These are phyloP conservation scores for Didymosphaeria variabile DNA, from an alignment of 2,329 filamentous ascomycete genomes.

Conservation along the genomic window DNA sequence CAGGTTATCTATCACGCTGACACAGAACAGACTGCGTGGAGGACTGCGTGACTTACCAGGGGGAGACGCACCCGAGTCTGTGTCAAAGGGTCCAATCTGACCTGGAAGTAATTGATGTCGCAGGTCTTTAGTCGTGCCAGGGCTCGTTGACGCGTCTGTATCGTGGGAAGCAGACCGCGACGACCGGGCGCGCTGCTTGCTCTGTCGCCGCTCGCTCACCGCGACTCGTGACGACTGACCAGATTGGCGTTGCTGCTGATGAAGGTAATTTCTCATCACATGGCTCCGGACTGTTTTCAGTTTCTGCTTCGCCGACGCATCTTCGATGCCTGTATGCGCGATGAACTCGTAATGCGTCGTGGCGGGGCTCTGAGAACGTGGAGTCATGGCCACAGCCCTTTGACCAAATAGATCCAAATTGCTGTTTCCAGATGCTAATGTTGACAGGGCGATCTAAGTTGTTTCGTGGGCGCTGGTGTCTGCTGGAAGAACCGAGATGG, in stretches of 20 bases:
- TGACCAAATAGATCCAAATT: background rate
- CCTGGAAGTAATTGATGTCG: background rate
- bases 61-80: conserved; percentile 13
- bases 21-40: background rate
- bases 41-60: background rate
- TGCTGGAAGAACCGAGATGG: background rate
- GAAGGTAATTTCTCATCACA: conserved; percentile 36
- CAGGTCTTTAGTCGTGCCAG: background rate
- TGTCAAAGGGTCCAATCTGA: conserved; percentile 19
- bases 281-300: conserved; percentile 36
- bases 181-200: conserved; percentile 9
- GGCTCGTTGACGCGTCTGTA: conserved; percentile 9
- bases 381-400: background rate
- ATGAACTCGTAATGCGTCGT: conserved; percentile 34
- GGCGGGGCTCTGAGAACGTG: background rate
- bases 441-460: background rate
- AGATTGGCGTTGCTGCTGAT: conserved; percentile 19
- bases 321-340: conserved; percentile 28
- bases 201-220: conserved; percentile 14
- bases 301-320: conserved; percentile 25
- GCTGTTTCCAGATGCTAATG: background rate
- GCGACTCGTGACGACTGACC: conserved; percentile 19
- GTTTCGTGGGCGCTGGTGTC: background rate
- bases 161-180: conserved; percentile 25
- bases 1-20: background rate